Conservation (phyloP, 768 basidiomycete genomes). For the Gymnopilus junonius region DNA sequence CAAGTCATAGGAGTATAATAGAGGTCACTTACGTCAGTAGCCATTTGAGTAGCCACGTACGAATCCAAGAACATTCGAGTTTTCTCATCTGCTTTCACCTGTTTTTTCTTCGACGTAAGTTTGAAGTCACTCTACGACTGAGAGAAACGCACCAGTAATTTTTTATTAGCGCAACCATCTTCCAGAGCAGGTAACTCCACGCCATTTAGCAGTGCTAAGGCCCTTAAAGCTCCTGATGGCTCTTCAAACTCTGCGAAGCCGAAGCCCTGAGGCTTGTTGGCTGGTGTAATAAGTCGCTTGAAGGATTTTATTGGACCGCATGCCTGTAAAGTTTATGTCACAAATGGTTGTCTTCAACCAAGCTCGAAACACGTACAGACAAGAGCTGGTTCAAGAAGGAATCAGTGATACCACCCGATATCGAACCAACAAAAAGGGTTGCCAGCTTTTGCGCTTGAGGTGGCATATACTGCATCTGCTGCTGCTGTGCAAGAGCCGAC, state of each 20-base stretch:
- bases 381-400: slow-evolving; percentile 79
- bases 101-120: slow-evolving; percentile 42
- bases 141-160: slow-evolving; percentile 60
- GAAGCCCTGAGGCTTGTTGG: slow-evolving; percentile 94
- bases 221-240: slow-evolving; percentile 87
- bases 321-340: slow-evolving; percentile 54
- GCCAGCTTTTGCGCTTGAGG: slow-evolving; percentile 66
- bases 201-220: slow-evolving; percentile 50
- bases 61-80: slow-evolving; percentile 87
- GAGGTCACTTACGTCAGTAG: slow-evolving; percentile 69
- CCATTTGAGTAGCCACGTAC: slow-evolving; percentile 78
- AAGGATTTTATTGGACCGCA: slow-evolving; percentile 91
- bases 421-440: slow-evolving; percentile 90
- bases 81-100: slow-evolving; percentile 98
- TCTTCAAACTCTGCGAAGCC: slow-evolving; percentile 97
- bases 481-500: slow-evolving; percentile 88
- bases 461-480: slow-evolving; percentile 74
- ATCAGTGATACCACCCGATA: slow-evolving; percentile 92
- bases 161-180: slow-evolving; percentile 58
- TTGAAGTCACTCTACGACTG: slow-evolving; percentile 43
- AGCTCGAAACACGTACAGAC: slow-evolving; percentile 50
- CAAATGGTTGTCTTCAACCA: neutral
- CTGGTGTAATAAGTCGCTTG: slow-evolving; percentile 90
- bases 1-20: neutral
- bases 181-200: slow-evolving; percentile 57